phyloP scores from a whole-genome alignment of 108 stramenopile species.

The Fragilaria crotonensis region DNA sequence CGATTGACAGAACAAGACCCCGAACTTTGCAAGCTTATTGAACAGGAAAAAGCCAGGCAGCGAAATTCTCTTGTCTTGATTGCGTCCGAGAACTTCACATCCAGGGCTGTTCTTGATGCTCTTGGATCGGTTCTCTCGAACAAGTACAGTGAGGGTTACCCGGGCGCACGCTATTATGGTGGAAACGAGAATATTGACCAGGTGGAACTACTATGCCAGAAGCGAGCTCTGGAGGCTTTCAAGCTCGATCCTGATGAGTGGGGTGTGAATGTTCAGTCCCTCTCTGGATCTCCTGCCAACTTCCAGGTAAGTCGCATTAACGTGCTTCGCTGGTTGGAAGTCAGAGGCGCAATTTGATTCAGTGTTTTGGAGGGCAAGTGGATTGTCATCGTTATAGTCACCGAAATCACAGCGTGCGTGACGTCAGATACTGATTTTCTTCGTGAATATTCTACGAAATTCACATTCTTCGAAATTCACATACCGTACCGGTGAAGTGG shows the following conservation, averaged over 20 bases:
- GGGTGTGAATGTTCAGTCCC: constrained; percentile 92
- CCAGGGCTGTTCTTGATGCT: constrained; percentile 91
- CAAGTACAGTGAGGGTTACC: constrained; percentile 96
- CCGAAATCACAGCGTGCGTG: no score
- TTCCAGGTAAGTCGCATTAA: constrained; percentile 76
- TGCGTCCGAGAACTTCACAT: constrained; percentile 95
- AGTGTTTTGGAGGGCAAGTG: no score
- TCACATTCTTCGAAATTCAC: no score
- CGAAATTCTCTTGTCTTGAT: constrained; percentile 88
- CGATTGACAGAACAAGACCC: constrained; percentile 87
- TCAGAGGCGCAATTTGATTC: no score
- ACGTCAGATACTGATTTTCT: no score
- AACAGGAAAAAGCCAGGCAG: constrained; percentile 91
- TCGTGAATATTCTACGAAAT: no score
- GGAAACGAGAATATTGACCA: constrained; percentile 97
- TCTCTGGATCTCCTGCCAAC: constrained; percentile 98
- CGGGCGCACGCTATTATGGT: constrained; percentile 93
- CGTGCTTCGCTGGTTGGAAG: no score
- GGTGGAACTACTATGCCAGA: constrained; percentile 95
- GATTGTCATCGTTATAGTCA: no score
- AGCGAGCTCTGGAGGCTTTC: constrained; percentile 94
- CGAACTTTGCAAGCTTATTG: constrained; percentile 85
- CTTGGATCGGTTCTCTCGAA: constrained; percentile 97
- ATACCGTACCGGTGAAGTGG: no score
- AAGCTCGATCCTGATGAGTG: constrained; percentile 87